Percentiles rank a stretch among this genome's conserved stretches.
Conservation (phyloP, 192 early-diverging fungal genomes). For the Polychytrium aggregatum region DNA sequence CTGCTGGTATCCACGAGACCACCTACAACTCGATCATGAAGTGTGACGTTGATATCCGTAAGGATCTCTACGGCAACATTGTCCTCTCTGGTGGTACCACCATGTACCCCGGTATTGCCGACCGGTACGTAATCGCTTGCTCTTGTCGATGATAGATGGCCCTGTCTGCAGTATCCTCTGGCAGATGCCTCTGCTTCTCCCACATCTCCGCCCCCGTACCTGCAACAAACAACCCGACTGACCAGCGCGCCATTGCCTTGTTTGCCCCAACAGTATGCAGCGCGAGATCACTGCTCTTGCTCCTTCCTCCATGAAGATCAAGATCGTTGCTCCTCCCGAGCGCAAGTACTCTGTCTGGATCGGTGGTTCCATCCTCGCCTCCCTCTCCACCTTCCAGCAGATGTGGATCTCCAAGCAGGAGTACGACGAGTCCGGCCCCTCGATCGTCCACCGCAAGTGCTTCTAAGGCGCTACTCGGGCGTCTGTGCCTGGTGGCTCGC, state of each 20-base stretch:
- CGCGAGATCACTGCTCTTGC: conserved; percentile 94
- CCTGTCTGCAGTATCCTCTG: neutral
- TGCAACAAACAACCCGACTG: neutral
- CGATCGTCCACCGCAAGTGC: conserved; percentile 98
- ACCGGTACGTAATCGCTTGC: conserved; percentile 41
- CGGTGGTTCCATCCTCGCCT: conserved; percentile 94
- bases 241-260: neutral
- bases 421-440: conserved; percentile 95
- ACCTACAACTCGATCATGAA: conserved; percentile 96
- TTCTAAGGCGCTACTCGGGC: conserved; percentile 33
- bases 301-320: conserved; percentile 92
- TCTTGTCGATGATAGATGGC: no score
- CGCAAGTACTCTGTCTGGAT: conserved; percentile 99
- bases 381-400: conserved; percentile 96
- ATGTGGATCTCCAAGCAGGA: conserved; percentile 99
- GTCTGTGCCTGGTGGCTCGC: neutral
- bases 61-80: conserved; percentile 93
- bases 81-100: conserved; percentile 93
- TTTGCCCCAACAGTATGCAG: conserved; percentile 51
- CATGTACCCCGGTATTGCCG: conserved; percentile 95
- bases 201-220: neutral
- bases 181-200: neutral
- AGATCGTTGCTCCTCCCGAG: conserved; percentile 97
- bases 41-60: conserved; percentile 94
- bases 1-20: conserved; percentile 91